Base-by-base conservation (phyloP, 495 filamentous ascomycete species). In the Penicillium daleae region DNA sequence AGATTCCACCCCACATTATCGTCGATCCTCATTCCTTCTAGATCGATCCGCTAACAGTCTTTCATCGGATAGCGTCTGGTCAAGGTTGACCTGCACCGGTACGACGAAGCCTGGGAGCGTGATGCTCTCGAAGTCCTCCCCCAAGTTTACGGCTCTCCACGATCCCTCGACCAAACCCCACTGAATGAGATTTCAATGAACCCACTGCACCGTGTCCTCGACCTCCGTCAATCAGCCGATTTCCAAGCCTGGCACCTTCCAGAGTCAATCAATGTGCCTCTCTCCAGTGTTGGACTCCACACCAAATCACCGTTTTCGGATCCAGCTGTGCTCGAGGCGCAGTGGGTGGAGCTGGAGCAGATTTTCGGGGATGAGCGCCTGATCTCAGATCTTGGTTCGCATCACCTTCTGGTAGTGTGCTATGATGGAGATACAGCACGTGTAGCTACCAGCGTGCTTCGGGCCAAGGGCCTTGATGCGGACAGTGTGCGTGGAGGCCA, bases 81-180 rank as follows among this genome's bases (percentile, higher is more conserved):
- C 3, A 75, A 78, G 26, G 82, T 85, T 33, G 84, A 85, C 57
- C 77, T 80, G 12, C 74, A 85, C 68, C 78, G 78, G 12, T 85
- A 87, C 53, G 82, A 85, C 42, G 80, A 82, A 58, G 74, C 75
- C 59, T 85, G 82, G 83, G 82, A 80, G 67, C 71, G 78, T 13
- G 74, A 76, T 44, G 69, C 74, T 2, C 58, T 76, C 3, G 74
- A 79, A 3, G 72, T 83, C 7, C 72, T 76, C 35, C 69, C 71
- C 2, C 71, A 77, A 46, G 71, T 78, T 21, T 75, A 79, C 56
- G 63, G 71, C 8, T 62, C 65, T 7, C 67, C 71, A 32, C 72
- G 66, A 37, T 44, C 65, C 19, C 66, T 73, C 12, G 60, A 70
- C 2, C 63, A 72, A 39, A 62, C 61, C 5, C 62, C 63, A 6